Evolutionary conservation across 2,329 filamentous ascomycete species (phyloP), one percentile per base, ranked within the genome.

Genomic region (Gremmenia infestans): DNA sequence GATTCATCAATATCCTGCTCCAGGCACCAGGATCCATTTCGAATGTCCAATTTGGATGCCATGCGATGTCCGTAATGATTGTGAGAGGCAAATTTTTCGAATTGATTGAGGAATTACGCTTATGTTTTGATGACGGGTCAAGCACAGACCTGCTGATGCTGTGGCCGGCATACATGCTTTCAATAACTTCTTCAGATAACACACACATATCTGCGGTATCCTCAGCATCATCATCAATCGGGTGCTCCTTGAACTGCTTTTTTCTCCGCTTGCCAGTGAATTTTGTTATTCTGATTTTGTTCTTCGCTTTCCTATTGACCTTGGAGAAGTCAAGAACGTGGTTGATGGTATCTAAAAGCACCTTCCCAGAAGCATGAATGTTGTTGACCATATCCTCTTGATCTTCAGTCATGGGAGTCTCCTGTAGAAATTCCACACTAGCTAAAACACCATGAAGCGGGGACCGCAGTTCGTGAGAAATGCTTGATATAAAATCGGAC

Each of bases 381-480:
- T 76, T 78, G 25, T 76, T 71, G 0, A 79, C 65, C 12, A 78
- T 72, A 15, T 77, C 74, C 3, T 72, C 70, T 59, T 82, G 80
- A 5, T 74, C 72, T 1, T 72, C 72, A 42, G 72, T 73, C 23
- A 82, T 70, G 0, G 69, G 57, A 0, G 79, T 81, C n/a, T 82
- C 79, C 4, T 76, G 73, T 0, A 85, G 63, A 3, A 83, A 67
- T 59, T 83, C 80, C 1, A 75, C 73, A 51, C 73, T 81, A 0
- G 80, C 76, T 0, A 86, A 69, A 35, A 86, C 78, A 2, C 82
- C 83, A 54, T 86, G 82, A 0, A 86, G 70, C 0, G 83, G 83
- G 2, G 79, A 82, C 4, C 83, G 74, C 14, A 86, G 69, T 64
- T 86, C 83, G 62, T 86, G 83, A 3, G 79, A 82, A 5, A 86